phyloP scores from a whole-genome alignment of 2,329 filamentous ascomycete genomes.

The Penicillium olsonii region DNA sequence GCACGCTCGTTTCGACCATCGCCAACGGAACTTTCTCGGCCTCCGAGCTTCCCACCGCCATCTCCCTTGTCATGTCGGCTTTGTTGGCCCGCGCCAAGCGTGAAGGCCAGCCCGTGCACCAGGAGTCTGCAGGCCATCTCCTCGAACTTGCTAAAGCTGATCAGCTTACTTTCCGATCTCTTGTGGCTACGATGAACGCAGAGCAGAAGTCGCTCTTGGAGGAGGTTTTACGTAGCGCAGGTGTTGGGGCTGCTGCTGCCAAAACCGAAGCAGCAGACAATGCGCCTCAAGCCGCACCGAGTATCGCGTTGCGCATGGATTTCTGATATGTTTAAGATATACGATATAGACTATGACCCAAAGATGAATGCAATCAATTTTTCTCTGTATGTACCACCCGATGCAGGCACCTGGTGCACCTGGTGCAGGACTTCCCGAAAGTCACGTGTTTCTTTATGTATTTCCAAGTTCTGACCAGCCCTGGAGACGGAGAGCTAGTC shows the following conservation, averaged over 20 bases:
- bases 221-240: conserved; percentile 68
- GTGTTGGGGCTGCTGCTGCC: conserved; percentile 44
- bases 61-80: conserved; percentile 75
- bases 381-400: not conserved
- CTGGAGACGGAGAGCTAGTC: no score
- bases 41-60: conserved; percentile 50
- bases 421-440: no score
- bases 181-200: conserved; percentile 70
- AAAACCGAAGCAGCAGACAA: conserved; percentile 50
- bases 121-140: conserved; percentile 73
- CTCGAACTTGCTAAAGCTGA: conserved; percentile 79
- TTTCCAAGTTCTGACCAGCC: no score
- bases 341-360: conserved; percentile 4
- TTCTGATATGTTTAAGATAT: conserved; percentile 57
- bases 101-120: conserved; percentile 61
- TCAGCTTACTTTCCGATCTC: conserved; percentile 69
- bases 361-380: not conserved
- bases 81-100: conserved; percentile 71
- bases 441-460: no score
- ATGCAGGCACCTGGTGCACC: no score
- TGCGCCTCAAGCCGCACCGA: conserved; percentile 64
- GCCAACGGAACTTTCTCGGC: conserved; percentile 41
- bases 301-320: conserved; percentile 92
- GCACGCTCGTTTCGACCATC: conserved; percentile 75
- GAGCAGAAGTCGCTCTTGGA: conserved; percentile 78